Conservation (phyloP, 2,329 filamentous ascomycete genomes). For the Sordariomycetes sp. region DNA sequence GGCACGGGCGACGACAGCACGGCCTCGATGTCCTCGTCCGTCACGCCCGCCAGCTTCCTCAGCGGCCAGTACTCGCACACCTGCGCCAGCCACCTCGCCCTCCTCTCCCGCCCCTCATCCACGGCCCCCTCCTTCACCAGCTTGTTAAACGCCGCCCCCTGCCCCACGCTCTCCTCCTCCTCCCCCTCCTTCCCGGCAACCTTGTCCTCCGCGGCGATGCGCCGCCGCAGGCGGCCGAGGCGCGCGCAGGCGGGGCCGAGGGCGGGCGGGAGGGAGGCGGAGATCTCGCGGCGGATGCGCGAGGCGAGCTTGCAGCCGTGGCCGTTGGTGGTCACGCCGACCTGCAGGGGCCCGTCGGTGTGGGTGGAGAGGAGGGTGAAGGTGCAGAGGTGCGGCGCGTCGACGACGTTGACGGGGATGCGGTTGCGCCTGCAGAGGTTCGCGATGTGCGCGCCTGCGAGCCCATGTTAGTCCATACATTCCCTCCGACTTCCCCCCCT, state of each 20-base stretch:
- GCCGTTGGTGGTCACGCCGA: conserved; percentile 92
- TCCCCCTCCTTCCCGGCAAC: conserved; percentile 18
- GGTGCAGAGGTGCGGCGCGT: conserved; percentile 75
- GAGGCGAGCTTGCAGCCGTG: conserved; percentile 89
- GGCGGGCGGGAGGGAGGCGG: conserved; percentile 62
- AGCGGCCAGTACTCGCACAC: conserved; percentile 99
- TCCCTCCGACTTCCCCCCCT: background rate
- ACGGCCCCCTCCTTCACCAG: conserved; percentile 65
- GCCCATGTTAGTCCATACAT: conserved; percentile 5
- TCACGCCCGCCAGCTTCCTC: conserved; percentile 66
- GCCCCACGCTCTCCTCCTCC: conserved; percentile 55
- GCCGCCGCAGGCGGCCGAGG: conserved; percentile 61
- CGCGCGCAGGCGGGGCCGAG: conserved; percentile 69
- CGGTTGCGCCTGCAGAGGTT: conserved; percentile 65
- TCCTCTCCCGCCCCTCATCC: conserved; percentile 63
- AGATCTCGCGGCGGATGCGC: conserved; percentile 79
- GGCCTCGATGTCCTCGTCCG: conserved; percentile 65
- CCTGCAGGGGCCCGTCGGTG: conserved; percentile 81
- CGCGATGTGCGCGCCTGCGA: conserved; percentile 55
- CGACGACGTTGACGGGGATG: conserved; percentile 88
- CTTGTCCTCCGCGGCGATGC: conserved; percentile 63
- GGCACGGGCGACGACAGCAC: conserved; percentile 56
- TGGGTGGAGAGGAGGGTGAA: conserved; percentile 86
- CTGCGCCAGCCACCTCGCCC: conserved; percentile 88
- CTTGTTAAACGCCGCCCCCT: conserved; percentile 74